Base-by-base conservation (phyloP, 2,329 filamentous ascomycete genomes). In the Talaromyces sp. region DNA sequence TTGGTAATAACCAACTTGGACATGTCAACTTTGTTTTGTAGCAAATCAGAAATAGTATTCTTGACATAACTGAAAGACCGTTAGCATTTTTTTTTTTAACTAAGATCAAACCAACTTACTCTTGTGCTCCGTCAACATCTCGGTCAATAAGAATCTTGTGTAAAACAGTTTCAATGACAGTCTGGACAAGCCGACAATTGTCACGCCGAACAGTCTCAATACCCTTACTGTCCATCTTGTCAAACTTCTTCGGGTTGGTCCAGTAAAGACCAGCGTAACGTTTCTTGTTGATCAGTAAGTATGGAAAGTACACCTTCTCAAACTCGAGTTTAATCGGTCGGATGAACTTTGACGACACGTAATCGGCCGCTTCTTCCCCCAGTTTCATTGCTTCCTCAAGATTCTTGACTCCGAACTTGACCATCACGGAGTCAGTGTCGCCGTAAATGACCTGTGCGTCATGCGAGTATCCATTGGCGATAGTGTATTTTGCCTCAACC, bases 171-270 rank as follows among this genome's bases (percentile, higher is more conserved):
- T 99, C 95, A 70, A 99, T 98, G 63, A 98, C 95, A 3, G 90
- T 97, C 76, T 98, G 94, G 16, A 98, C 95, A 63, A 99, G 81
- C 58, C 95, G 83, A 73, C 95, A 99, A 73, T 99, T 99, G 76
- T 99, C 95, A 83, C 95, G 85, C 68, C 95, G 89, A 54, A 99
- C 96, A 3, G 95, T 99, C 78, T 99, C 95, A 67, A 99, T 98
- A 83, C 95, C 95, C 76, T 99, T 99, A 63, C 92, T 98, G 77
- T 99, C 95, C 96, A 99, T 99, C 82, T 98, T 99, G 84, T 99
- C 96, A 75, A 90, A 95, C 77, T 96, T 97, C 50, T 94, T 86
- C 0, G 94, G 87, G 67, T 90, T 95, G 5, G 95, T 99, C 93
- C 93, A 99, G 79, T 92, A 98, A 34, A 99, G 79, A n/a, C 95